Evolutionary conservation across 1,284 basidiomycete species (phyloP).

Genomic region (Uromyces viciae-fabae): DNA sequence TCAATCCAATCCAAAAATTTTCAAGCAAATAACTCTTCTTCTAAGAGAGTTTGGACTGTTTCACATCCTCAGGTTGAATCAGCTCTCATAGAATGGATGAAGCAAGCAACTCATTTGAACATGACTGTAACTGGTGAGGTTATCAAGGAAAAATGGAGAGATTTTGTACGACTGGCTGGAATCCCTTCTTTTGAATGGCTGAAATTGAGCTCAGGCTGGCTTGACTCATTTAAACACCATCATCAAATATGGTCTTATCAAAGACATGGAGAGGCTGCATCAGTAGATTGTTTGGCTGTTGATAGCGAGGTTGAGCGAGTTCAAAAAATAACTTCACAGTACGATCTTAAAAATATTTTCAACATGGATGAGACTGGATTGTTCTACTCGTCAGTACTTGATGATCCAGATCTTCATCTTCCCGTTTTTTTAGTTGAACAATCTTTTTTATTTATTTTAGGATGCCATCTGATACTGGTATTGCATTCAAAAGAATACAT

Average conservation of each 20-base stretch:
- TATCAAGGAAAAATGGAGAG: constrained; percentile 22
- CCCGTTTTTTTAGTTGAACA: too few species aligned
- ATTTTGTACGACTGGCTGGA: constrained; percentile 13
- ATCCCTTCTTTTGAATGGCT: constrained; percentile 19
- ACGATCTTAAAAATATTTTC: background rate
- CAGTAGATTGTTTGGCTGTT: background rate
- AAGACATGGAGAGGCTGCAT: constrained; percentile 12
- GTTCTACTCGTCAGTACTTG: constrained; percentile 15
- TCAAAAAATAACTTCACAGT: background rate
- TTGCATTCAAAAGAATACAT: too few species aligned
- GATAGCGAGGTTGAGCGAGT: background rate
- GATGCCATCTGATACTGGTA: too few species aligned
- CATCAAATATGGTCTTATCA: background rate
- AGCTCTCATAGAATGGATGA: background rate
- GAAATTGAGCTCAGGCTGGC: constrained; percentile 5
- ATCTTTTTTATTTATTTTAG: too few species aligned
- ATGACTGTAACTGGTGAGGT: background rate
- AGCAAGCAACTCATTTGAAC: background rate
- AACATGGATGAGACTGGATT: constrained; percentile 32
- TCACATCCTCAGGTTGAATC: constrained; percentile 9
- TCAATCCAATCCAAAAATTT: background rate
- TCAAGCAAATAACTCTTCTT: background rate
- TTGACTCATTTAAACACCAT: constrained; percentile 15
- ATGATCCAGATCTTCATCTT: too few species aligned
- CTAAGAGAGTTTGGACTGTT: background rate